Conservation (phyloP, 2,329 filamentous ascomycete genomes). For the Talaromyces sp. region DNA sequence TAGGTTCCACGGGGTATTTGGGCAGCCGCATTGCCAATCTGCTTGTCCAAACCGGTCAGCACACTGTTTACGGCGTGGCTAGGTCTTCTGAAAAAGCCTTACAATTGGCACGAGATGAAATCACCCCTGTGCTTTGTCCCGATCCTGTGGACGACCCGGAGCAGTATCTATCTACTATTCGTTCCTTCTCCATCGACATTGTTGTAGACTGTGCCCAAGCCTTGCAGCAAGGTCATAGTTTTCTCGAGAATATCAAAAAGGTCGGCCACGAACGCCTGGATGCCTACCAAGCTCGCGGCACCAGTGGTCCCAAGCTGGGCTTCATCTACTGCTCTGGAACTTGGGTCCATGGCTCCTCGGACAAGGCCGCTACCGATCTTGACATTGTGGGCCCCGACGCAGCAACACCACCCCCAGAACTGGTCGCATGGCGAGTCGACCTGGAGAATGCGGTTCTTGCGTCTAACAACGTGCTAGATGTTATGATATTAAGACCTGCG, state of each 20-base stretch:
- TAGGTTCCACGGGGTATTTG: conserved; percentile 36
- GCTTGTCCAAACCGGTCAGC: conserved; percentile 29
- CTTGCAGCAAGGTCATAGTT: conserved; percentile 24
- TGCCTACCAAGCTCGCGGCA: conserved; percentile 24
- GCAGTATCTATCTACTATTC: conserved; percentile 25
- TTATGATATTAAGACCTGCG: conserved; percentile 34
- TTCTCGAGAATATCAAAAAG: conserved; percentile 25
- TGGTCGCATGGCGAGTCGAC: conserved; percentile 34
- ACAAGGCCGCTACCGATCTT: conserved; percentile 31
- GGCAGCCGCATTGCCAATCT: conserved; percentile 27
- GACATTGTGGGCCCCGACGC: conserved; percentile 28
- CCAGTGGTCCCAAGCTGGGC: conserved; percentile 35
- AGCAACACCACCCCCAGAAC: conserved; percentile 24
- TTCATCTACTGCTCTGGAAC: conserved; percentile 40
- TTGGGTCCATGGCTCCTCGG: conserved; percentile 39
- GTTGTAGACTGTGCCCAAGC: conserved; percentile 36
- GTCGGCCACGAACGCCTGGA: conserved; percentile 24
- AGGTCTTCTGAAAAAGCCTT: conserved; percentile 34
- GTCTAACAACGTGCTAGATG: conserved; percentile 33
- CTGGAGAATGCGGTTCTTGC: conserved; percentile 37
- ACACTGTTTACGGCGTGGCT: conserved; percentile 40
- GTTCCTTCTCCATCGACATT: conserved; percentile 32
- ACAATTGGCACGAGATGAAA: conserved; percentile 32
- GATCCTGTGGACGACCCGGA: conserved; percentile 26
- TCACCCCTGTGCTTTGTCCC: conserved; percentile 32